These are phyloP conservation scores for Ogataea chonburiensis DNA, from an alignment of 805 yeast genomes.

Conservation along the genomic window DNA sequence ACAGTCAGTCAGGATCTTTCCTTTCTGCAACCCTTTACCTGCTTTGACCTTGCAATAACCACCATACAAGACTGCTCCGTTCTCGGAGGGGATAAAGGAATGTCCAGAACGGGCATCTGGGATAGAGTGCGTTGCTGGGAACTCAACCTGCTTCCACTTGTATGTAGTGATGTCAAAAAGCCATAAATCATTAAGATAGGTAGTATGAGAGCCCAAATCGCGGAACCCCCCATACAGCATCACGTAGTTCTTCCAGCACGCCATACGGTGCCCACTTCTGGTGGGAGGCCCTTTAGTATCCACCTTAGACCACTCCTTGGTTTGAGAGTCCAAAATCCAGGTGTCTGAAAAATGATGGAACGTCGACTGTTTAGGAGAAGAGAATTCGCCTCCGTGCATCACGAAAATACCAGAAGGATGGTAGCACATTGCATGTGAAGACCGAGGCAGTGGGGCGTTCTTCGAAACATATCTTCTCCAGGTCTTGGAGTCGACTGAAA, in stretches of 20 bases:
- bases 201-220: slow-evolving; percentile 80
- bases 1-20: slow-evolving; percentile 80
- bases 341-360: slow-evolving; percentile 96
- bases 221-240: slow-evolving; percentile 90
- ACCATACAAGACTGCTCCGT: slow-evolving; percentile 86
- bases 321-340: slow-evolving; percentile 83
- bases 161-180: slow-evolving; percentile 84
- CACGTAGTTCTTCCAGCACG: slow-evolving; percentile 88
- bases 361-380: slow-evolving; percentile 92
- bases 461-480: slow-evolving; percentile 82
- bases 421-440: slow-evolving; percentile 89
- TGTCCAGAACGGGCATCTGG: slow-evolving; percentile 97
- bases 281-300: slow-evolving; percentile 81
- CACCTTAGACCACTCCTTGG: slow-evolving; percentile 87
- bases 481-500: slow-evolving; percentile 68
- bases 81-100: slow-evolving; percentile 72
- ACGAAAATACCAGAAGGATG: slow-evolving; percentile 87
- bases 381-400: slow-evolving; percentile 95
- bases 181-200: slow-evolving; percentile 87
- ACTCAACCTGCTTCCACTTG: slow-evolving; percentile 88
- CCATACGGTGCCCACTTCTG: slow-evolving; percentile 88
- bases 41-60: slow-evolving; percentile 95
- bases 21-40: slow-evolving; percentile 82
- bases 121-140: slow-evolving; percentile 72
- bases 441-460: slow-evolving; percentile 88